Evolutionary conservation across 2,329 filamentous ascomycete genomes (phyloP), one percentile per base, ranked within the genome.

Genomic region (Helotiales sp.): DNA sequence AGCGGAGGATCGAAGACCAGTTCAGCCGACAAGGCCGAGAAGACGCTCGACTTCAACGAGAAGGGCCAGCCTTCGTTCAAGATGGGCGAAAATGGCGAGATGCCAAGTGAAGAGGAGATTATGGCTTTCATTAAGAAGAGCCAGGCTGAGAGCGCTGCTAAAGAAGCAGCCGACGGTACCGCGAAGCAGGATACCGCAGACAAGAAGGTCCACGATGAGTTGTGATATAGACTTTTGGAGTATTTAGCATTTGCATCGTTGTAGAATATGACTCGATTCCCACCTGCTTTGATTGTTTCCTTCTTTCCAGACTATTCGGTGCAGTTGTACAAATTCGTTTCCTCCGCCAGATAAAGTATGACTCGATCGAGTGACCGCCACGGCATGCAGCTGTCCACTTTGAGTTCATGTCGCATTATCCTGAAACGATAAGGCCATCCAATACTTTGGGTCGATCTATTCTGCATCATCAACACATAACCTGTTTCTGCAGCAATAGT

Each of bases 81-180:
- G 67, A 71, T 81, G 24, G 79, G 78, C 22, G 75, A 80, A 71
- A 77, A 82, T 68, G 80, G 79, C 34, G 77, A 83, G 72, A 77
- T 80, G 77, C 83, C 79, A 24, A 81, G 78, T 40, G 78, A 81
- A 47, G 83, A 84, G 71, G 79, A 85, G 73, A 82, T 86, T 64
- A 81, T 87, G 74, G 82, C 84, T 73, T 84, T 88, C 73, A 84
- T 89, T 72, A 82, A 83, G 75, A 77, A 80, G 73, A 63, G 78
- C 63, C 74, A 70, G 54, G 61, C 57, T 22, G 69, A 68, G 61
- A 49, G 60, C 13, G 63, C 49, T 11, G 64, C 57, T 32, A 57
- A 45, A 37, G 65, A 67, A 24, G 64, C 47, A 22, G 67, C 59
- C 45, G 61, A 34, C 49, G 63, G 61, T 28, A 58, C 68, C 7